Evolutionary conservation across 108 stramenopile species (phyloP).

Genomic region (Nitzschia inconspicua): DNA sequence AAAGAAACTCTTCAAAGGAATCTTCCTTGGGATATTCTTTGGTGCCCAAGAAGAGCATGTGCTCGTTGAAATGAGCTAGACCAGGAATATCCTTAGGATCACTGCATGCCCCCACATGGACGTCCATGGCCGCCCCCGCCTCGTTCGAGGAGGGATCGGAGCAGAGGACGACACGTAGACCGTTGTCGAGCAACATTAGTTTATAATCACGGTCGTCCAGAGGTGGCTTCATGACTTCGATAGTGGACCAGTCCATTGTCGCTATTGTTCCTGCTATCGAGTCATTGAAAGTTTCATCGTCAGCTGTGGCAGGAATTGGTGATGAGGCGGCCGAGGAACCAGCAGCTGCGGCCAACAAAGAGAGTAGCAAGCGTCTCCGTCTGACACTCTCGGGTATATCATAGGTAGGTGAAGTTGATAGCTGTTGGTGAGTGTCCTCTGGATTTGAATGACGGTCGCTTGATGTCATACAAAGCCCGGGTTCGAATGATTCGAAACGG

Average conservation of each 20-base stretch:
- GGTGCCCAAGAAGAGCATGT: slow-evolving; percentile 86
- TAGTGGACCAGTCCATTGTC: slow-evolving; percentile 20
- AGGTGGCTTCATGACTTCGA: slow-evolving; percentile 63
- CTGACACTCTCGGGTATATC: slow-evolving; percentile 21
- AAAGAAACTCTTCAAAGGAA: slow-evolving; percentile 71
- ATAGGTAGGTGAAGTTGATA: too few relatives aligned
- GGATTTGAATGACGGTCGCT: too few relatives aligned
- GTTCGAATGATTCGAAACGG: too few relatives aligned
- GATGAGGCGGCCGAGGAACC: slow-evolving; percentile 10
- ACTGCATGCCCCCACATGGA: slow-evolving; percentile 84
- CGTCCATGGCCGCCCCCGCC: slow-evolving; percentile 86
- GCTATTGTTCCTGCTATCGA: too few relatives aligned
- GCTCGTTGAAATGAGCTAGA: slow-evolving; percentile 82
- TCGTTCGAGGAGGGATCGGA: slow-evolving; percentile 80
- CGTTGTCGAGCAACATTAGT: slow-evolving; percentile 56
- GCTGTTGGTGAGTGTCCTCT: too few relatives aligned
- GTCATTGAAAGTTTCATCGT: not conserved
- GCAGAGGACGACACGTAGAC: slow-evolving; percentile 69
- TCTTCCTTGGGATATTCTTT: slow-evolving; percentile 81
- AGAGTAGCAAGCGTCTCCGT: slow-evolving; percentile 45
- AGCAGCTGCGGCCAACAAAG: slow-evolving; percentile 32
- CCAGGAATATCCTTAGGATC: slow-evolving; percentile 88
- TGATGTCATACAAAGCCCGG: too few relatives aligned
- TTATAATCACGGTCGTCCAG: slow-evolving; percentile 64
- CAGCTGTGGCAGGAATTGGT: not conserved